These are phyloP conservation scores for Ophiostoma australiae DNA, from an alignment of 2,329 filamentous ascomycete species.

Conservation along the genomic window DNA sequence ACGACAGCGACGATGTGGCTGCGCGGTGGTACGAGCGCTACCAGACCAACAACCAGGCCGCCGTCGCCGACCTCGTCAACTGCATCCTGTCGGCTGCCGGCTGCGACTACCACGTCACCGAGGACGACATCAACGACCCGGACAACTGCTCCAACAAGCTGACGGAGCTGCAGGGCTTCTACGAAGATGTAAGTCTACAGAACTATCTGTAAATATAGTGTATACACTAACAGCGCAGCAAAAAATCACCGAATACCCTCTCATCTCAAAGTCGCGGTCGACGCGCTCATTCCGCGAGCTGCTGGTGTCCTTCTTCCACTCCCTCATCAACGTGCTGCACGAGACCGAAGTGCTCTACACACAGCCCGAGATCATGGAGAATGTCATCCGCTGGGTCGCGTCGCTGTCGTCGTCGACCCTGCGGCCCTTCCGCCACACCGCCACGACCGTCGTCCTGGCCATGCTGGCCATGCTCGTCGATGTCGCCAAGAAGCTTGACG, in stretches of 20 bases:
- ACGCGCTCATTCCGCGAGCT: constrained; percentile 72
- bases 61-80: constrained; percentile 60
- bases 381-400: constrained; percentile 81
- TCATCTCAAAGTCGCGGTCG: constrained; percentile 75
- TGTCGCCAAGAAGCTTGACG: constrained; percentile 43
- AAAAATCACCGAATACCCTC: constrained; percentile 83
- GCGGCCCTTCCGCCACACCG: constrained; percentile 89
- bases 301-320: constrained; percentile 72
- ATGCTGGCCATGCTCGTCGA: constrained; percentile 68
- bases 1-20: constrained; percentile 52
- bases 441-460: constrained; percentile 75
- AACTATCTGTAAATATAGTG: neutral
- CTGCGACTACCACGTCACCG: constrained; percentile 71
- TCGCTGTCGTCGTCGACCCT: constrained; percentile 85
- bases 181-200: constrained; percentile 60
- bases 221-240: constrained; percentile 41
- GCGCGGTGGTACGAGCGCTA: constrained; percentile 58
- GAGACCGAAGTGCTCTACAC: constrained; percentile 77
- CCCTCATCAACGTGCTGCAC: constrained; percentile 72
- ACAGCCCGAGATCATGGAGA: constrained; percentile 74
- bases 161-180: constrained; percentile 80
- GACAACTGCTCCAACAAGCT: constrained; percentile 79
- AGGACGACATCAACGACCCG: constrained; percentile 80
- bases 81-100: constrained; percentile 68
- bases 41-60: constrained; percentile 48